Percentiles rank a stretch among this genome's conserved stretches.
Evolutionary conservation across 768 basidiomycete species (phyloP).

Genomic region (Nidularia sp.): DNA sequence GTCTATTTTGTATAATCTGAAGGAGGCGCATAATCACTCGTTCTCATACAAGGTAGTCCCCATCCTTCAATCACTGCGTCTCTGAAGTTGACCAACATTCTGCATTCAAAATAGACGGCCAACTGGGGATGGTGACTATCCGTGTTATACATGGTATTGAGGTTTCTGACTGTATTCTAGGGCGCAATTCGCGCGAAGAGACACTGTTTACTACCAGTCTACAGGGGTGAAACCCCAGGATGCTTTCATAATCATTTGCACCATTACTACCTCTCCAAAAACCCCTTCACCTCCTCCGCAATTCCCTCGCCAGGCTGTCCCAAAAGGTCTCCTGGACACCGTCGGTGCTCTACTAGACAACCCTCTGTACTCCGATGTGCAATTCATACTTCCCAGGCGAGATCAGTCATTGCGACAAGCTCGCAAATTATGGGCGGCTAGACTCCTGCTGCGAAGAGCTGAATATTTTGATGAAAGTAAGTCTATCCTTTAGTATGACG

Average conservation of each 20-base stretch:
- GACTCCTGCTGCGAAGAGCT: constrained; percentile 60
- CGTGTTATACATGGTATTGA: too few relatives aligned
- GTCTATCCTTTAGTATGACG: constrained; percentile 4
- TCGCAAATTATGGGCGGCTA: constrained; percentile 63
- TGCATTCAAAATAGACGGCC: constrained; percentile 45
- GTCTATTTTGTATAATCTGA: constrained; percentile 51
- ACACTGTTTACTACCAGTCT: constrained; percentile 61
- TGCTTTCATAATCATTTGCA: constrained; percentile 73
- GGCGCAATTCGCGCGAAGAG: constrained; percentile 79
- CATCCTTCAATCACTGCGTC: not conserved
- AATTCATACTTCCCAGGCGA: constrained; percentile 63
- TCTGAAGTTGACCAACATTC: not conserved
- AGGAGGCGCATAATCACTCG: constrained; percentile 80
- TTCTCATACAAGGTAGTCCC: constrained; percentile 59
- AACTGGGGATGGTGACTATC: constrained; percentile 79
- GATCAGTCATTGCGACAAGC: constrained; percentile 30
- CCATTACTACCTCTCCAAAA: constrained; percentile 65
- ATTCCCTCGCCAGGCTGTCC: constrained; percentile 51
- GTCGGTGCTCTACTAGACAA: constrained; percentile 78
- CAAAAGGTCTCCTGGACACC: constrained; percentile 61
- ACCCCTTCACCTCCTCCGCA: constrained; percentile 41
- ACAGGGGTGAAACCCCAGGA: constrained; percentile 51
- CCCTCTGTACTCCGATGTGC: constrained; percentile 80
- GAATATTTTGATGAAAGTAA: constrained; percentile 79
- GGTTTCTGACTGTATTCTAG: constrained; percentile 21